A percentile compares a stretch with the other conserved stretches of the same genome.
Conservation (phyloP, 2,329 filamentous ascomycete species). For the Epichloe amarillans region DNA sequence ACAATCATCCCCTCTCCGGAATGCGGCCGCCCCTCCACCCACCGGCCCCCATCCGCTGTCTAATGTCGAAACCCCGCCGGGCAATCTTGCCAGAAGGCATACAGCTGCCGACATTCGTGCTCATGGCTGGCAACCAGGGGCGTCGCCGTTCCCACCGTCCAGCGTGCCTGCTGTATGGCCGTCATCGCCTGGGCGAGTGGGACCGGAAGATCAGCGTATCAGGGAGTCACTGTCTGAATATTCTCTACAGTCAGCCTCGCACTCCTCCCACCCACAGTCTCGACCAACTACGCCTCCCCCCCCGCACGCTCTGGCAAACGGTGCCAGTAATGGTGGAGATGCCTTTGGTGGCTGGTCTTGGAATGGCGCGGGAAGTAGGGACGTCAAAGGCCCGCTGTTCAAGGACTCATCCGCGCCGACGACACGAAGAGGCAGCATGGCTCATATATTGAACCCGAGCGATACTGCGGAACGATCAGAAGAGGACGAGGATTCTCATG, state of each 20-base stretch:
- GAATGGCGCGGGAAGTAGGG: slow-evolving; percentile 34
- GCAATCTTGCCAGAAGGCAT: slow-evolving; percentile 68
- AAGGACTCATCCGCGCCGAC: slow-evolving; percentile 44
- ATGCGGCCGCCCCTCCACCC: slow-evolving; percentile 51
- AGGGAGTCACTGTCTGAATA: slow-evolving; percentile 44
- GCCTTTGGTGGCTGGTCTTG: slow-evolving; percentile 44
- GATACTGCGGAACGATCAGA: slow-evolving; percentile 42
- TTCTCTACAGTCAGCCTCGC: slow-evolving; percentile 32
- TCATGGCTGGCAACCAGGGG: slow-evolving; percentile 57
- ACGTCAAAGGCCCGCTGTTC: slow-evolving; percentile 35
- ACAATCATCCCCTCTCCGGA: slow-evolving; percentile 62
- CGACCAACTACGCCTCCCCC: slow-evolving; percentile 41
- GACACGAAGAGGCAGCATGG: slow-evolving; percentile 47
- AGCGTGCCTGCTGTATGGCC: slow-evolving; percentile 42
- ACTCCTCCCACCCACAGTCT: slow-evolving; percentile 30
- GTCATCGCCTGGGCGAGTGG: slow-evolving; percentile 36
- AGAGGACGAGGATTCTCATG: slow-evolving; percentile 40
- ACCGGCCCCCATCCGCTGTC: slow-evolving; percentile 52
- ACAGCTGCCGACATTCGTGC: slow-evolving; percentile 93
- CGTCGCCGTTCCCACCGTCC: slow-evolving; percentile 51
- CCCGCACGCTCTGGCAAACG: slow-evolving; percentile 32
- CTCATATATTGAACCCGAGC: slow-evolving; percentile 48
- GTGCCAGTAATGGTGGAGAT: slow-evolving; percentile 23
- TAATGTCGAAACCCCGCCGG: slow-evolving; percentile 47
- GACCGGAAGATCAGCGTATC: slow-evolving; percentile 40